These are phyloP conservation scores for Rhododendron kiyosumense DNA, from an alignment of 148 eudicot genomes.

Conservation along the genomic window DNA sequence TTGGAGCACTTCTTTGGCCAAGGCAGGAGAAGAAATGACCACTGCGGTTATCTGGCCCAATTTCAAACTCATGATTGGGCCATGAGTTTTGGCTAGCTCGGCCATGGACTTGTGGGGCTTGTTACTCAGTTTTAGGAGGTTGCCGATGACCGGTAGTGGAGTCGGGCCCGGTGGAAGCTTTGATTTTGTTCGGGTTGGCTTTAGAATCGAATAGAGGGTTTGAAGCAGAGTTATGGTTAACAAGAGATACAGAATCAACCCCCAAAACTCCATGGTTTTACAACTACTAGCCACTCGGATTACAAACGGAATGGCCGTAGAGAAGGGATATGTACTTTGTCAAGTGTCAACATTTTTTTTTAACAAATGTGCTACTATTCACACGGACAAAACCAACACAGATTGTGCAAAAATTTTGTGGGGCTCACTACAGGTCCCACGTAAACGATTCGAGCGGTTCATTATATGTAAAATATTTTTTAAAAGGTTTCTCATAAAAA, in stretches of 20 bases:
- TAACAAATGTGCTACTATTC: too few species aligned
- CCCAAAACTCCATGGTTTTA: neutral
- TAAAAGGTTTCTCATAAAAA: too few species aligned
- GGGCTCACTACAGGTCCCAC: too few species aligned
- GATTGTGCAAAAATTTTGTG: too few species aligned
- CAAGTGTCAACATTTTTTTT: too few species aligned
- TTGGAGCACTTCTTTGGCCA: constrained; percentile 3
- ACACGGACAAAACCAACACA: too few species aligned
- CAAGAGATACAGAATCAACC: neutral
- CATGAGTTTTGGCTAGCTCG: constrained; percentile 14
- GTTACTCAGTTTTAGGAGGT: constrained; percentile 17
- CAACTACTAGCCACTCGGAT: neutral
- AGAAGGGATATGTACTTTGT: too few species aligned
- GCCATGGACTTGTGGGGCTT: constrained; percentile 19
- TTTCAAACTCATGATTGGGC: constrained; percentile 14
- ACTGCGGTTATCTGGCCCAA: constrained; percentile 9
- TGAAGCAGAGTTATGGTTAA: neutral
- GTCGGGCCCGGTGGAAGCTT: constrained; percentile 14
- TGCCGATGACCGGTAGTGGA: constrained; percentile 11
- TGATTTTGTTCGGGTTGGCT: neutral
- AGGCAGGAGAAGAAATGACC: constrained; percentile 6
- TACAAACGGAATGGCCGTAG: too few species aligned
- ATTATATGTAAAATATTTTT: too few species aligned
- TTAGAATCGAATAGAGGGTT: neutral
- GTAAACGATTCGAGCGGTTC: too few species aligned